Evolutionary conservation across 306 rosid species (phyloP), one percentile per base, ranked within the genome.

Genomic region (Albizia julibrissin): DNA sequence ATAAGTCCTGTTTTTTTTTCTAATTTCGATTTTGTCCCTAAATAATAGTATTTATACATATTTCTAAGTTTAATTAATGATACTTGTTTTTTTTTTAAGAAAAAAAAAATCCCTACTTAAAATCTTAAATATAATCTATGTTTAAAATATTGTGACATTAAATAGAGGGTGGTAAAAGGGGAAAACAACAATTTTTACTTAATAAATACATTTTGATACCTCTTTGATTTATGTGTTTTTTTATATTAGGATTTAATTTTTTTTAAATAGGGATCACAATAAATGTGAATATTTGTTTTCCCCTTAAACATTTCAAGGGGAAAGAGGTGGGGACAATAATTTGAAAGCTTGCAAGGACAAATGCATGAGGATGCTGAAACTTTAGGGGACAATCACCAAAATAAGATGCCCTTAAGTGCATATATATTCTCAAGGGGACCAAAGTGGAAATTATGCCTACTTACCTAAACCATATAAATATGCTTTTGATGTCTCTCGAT

Each of bases 311-410:
- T 52, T 9, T n/a, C 4, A 56, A 7, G 64, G 24, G 26, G 26
- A 24, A 68, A 78, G n/a, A 27, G 84, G 79, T 46, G 73, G 79
- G 79, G 79, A 46, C 65, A 64, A 50, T n/a, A 56, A 47, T 80
- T 58, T 11, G 19, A 33, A 70, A 84, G 78, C 24, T 52, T 58
- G 61, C 43, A 18, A 67, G 47, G 74, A 39, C 16, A 76, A 68
- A 80, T 76, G 37, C 69, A 50, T 52, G 54, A 49, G 54, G 31
- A 42, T 84, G 90, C 46, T 76, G 72, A 71, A 71, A 78, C 90
- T 87, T 87, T 82, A 82, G 83, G 90, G 64, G 87, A 87, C 90
- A 82, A 56, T 26, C 49, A 44, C 43, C 47, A 81, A 84, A 70
- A 40, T 29, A 77, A n/a, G 65, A 77, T 61, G 76, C 26, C n/a